A percentile compares a stretch with the other conserved stretches of the same genome.
Conservation (phyloP, 2,329 filamentous ascomycete genomes). For the Coleophoma cylindrospora region DNA sequence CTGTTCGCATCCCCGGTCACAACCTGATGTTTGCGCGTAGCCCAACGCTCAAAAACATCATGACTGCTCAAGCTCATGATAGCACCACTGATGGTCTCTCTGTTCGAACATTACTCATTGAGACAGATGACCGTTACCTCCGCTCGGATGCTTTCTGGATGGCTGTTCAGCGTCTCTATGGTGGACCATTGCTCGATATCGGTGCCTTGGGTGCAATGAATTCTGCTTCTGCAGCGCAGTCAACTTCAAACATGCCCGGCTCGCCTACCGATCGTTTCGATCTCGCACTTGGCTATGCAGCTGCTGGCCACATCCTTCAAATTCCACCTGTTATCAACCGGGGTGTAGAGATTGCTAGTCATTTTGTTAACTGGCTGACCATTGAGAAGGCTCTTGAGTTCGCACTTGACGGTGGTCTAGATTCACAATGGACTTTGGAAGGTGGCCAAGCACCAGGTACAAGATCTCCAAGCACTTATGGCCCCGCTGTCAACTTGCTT, state of each 20-base stretch:
- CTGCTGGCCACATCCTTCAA: slow-evolving; percentile 53
- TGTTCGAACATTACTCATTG: slow-evolving; percentile 37
- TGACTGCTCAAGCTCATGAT: slow-evolving; percentile 20
- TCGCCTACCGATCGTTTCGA: slow-evolving; percentile 39
- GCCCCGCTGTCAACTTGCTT: slow-evolving; percentile 47
- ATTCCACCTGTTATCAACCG: slow-evolving; percentile 50
- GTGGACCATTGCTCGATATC: slow-evolving; percentile 41
- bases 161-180: slow-evolving; percentile 53
- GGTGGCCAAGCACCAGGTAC: slow-evolving; percentile 19
- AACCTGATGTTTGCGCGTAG: slow-evolving; percentile 52
- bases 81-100: slow-evolving; percentile 20
- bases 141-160: slow-evolving; percentile 51
- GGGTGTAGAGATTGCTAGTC: slow-evolving; percentile 54
- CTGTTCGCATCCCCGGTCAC: slow-evolving; percentile 46
- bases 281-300: slow-evolving; percentile 59
- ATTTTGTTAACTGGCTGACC: slow-evolving; percentile 57
- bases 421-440: slow-evolving; percentile 27
- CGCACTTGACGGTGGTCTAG: slow-evolving; percentile 41
- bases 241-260: slow-evolving; percentile 30
- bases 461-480: slow-evolving; percentile 41
- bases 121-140: slow-evolving; percentile 46
- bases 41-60: slow-evolving; percentile 31
- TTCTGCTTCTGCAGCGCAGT: slow-evolving; percentile 7
- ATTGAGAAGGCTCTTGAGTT: slow-evolving; percentile 58
- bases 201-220: slow-evolving; percentile 10